Conservation (phyloP, 176 grass and related monocot genomes). For the Dactylis glomerata region DNA sequence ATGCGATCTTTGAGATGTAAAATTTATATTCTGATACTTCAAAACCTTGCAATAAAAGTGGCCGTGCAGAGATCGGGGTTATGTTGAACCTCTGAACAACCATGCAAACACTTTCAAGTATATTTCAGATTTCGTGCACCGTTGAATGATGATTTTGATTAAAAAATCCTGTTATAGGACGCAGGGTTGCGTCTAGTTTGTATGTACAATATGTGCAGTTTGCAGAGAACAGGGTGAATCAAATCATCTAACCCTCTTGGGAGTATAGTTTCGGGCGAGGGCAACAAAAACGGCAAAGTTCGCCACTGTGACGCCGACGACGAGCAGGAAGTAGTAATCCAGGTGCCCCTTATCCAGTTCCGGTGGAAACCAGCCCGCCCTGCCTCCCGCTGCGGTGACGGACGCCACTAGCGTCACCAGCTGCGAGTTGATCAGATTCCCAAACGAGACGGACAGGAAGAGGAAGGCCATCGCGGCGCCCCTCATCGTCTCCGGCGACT, state of each 20-base stretch:
- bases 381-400: constrained; percentile 2
- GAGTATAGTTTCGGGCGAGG: constrained; percentile 32
- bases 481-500: constrained; percentile 42
- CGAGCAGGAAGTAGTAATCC: constrained; percentile 35
- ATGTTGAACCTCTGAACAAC: no score
- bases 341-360: constrained; percentile 39
- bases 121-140: no score
- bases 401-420: constrained; percentile 32
- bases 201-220: no score
- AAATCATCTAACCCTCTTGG: constrained; percentile 6
- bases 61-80: no score
- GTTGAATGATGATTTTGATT: no score
- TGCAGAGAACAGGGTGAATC: no score
- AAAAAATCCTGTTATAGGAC: no score
- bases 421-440: constrained; percentile 27
- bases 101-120: no score
- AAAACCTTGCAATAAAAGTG: no score
- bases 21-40: no score
- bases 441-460: constrained; percentile 27
- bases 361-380: constrained; percentile 24
- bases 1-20: no score
- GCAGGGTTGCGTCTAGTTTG: no score
- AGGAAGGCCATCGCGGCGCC: constrained; percentile 36
- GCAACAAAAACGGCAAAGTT: constrained; percentile 27
- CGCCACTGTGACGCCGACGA: background rate